These are phyloP conservation scores for Zygosaccharomyces pseudobailii DNA, from an alignment of 1,139 yeast genomes.

Conservation along the genomic window DNA sequence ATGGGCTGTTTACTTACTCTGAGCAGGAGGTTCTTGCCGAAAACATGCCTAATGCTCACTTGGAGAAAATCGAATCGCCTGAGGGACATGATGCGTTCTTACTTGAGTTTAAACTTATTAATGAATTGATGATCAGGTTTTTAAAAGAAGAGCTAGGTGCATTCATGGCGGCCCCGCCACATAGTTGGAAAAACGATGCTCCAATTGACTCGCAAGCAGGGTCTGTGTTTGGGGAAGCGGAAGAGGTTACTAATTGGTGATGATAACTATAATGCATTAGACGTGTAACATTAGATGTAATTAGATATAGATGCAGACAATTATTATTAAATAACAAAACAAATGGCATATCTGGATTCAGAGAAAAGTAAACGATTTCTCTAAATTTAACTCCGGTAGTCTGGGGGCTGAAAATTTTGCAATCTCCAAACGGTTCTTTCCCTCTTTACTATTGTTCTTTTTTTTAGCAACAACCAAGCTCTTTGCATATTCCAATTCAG, in stretches of 20 bases:
- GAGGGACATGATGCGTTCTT: slow-evolving; percentile 98
- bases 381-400: slow-evolving; percentile 1
- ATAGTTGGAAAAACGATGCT: slow-evolving; percentile 41
- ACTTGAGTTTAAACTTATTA: slow-evolving; percentile 79
- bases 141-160: slow-evolving; percentile 46
- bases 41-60: slow-evolving; percentile 61
- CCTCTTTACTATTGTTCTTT: background rate
- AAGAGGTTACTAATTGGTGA: slow-evolving; percentile 87
- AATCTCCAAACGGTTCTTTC: background rate
- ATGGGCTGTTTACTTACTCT: slow-evolving; percentile 85
- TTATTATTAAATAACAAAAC: background rate
- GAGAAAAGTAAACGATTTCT: background rate
- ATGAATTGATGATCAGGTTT: slow-evolving; percentile 63
- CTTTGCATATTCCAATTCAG: slow-evolving; percentile 73
- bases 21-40: slow-evolving; percentile 85
- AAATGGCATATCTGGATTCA: background rate
- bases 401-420: background rate
- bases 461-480: slow-evolving; percentile 40
- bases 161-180: slow-evolving; percentile 36
- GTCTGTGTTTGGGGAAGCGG: slow-evolving; percentile 93
- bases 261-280: background rate
- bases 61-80: slow-evolving; percentile 79
- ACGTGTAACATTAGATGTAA: slow-evolving; percentile 1
- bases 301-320: background rate
- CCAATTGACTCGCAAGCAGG: slow-evolving; percentile 56